Conservation (phyloP, 2,329 filamentous ascomycete genomes). For the Orbilia oligospora region DNA sequence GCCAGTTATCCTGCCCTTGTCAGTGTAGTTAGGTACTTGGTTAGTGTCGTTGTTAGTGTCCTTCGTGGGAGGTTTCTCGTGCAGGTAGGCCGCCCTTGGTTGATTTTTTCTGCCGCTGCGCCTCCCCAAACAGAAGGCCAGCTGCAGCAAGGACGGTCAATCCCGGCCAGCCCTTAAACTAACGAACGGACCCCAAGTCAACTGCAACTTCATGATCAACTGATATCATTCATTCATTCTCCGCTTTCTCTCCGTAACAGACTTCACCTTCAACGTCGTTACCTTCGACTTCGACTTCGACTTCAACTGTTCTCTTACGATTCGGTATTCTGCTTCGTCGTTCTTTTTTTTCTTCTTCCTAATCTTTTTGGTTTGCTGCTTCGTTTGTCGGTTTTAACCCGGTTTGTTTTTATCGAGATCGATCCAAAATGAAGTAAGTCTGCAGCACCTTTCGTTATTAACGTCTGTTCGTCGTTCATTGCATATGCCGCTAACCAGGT, state of each 20-base stretch:
- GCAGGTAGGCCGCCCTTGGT: constrained; percentile 3
- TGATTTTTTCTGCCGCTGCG: constrained; percentile 49
- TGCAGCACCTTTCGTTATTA: not conserved
- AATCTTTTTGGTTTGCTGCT: not conserved
- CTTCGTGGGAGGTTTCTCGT: constrained; percentile 8
- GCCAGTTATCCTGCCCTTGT: not conserved
- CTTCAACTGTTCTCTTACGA: constrained; percentile 1
- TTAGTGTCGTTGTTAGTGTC: constrained; percentile 15
- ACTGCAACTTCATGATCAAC: not conserved
- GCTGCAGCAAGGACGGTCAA: constrained; percentile 26
- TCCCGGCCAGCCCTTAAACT: constrained; percentile 32
- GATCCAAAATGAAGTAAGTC: constrained; percentile 53
- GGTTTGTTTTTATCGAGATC: constrained; percentile 1
- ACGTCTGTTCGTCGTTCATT: not conserved
- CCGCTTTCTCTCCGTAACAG: constrained; percentile 13
- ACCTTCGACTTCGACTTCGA: not conserved
- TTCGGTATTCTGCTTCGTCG: not conserved
- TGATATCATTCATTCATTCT: constrained; percentile 44
- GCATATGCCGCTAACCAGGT: constrained; percentile 41
- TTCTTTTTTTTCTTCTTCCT: not conserved
- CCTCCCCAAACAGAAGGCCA: constrained; percentile 45
- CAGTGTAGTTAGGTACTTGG: not conserved
- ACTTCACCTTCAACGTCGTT: not conserved
- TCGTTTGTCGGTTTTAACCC: not conserved
- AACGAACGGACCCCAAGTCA: not conserved